Evolutionary conservation across 192 early-diverging fungal species (phyloP).

Genomic region (Allomyces macrogynus): DNA sequence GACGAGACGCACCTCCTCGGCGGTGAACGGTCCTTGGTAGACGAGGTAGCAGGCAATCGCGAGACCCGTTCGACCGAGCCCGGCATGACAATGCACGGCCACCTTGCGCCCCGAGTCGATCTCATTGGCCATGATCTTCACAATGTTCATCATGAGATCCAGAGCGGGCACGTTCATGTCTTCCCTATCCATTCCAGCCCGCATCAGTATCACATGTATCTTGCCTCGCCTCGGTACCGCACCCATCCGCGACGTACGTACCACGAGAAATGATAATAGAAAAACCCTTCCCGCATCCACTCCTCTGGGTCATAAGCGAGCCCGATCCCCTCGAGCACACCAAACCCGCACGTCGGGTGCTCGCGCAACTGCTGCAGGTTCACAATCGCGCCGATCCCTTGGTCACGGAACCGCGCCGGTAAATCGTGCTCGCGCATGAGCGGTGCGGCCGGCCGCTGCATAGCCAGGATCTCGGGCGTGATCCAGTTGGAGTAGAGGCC

Average conservation of each 20-base stretch:
- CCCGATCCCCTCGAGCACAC: constrained; percentile 11
- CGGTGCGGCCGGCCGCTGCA: constrained; percentile 19
- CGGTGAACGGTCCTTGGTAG: constrained; percentile 5
- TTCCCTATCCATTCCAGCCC: constrained; percentile 4
- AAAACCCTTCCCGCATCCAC: constrained; percentile 21
- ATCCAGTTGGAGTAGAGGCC: constrained; percentile 26
- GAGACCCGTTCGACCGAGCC: constrained; percentile 21
- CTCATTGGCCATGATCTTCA: constrained; percentile 18
- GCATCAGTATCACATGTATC: no score
- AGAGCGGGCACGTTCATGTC: constrained; percentile 23
- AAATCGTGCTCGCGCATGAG: constrained; percentile 15
- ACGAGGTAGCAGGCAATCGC: constrained; percentile 28
- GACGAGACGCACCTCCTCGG: neutral
- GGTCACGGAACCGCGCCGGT: constrained; percentile 7
- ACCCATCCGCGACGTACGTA: neutral
- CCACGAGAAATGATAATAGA: constrained; percentile 10
- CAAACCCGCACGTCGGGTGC: constrained; percentile 22
- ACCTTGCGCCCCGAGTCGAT: constrained; percentile 4
- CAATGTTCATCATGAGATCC: constrained; percentile 17
- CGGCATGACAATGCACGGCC: constrained; percentile 32
- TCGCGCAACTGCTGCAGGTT: constrained; percentile 22
- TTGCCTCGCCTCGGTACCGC: neutral
- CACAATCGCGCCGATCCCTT: constrained; percentile 14
- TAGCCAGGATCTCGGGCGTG: constrained; percentile 20
- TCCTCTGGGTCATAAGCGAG: constrained; percentile 21